These are phyloP conservation scores for Hypoxylon sp. DNA, from an alignment of 2,329 filamentous ascomycete species.

Conservation along the genomic window DNA sequence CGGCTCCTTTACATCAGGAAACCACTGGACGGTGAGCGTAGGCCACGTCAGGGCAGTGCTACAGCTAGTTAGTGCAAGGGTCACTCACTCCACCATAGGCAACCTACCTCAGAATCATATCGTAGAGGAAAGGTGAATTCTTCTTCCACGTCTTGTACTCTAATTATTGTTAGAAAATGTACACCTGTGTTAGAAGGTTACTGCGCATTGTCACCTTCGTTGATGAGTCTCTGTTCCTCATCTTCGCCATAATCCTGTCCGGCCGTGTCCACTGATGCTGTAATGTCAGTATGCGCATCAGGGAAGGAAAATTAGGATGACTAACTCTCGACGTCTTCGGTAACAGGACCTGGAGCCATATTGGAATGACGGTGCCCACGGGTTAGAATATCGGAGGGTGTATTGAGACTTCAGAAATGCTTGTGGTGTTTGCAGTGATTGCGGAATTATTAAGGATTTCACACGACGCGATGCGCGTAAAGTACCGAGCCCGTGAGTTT, in stretches of 20 bases:
- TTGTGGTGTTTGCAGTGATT: constrained; percentile 15
- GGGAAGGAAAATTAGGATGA: constrained; percentile 25
- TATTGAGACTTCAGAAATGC: constrained; percentile 5
- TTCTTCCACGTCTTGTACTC: constrained; percentile 99
- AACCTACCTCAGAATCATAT: constrained; percentile 87
- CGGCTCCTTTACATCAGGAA: constrained; percentile 91
- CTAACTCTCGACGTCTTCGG: constrained; percentile 67
- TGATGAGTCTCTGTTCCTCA: constrained; percentile 88
- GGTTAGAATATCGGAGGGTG: constrained; percentile 1
- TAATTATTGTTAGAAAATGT: constrained; percentile 54
- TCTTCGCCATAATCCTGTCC: constrained; percentile 79
- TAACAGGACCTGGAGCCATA: constrained; percentile 65
- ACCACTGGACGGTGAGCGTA: constrained; percentile 97
- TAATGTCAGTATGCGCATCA: constrained; percentile 42
- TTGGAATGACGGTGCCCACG: constrained; percentile 16
- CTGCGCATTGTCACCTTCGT: constrained; percentile 76
- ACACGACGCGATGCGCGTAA: constrained; percentile 52
- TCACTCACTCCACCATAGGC: constrained; percentile 7
- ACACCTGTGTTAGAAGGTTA: background rate
- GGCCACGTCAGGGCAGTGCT: constrained; percentile 96
- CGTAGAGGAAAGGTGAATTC: constrained; percentile 97
- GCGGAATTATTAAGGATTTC: constrained; percentile 13
- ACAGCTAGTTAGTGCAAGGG: constrained; percentile 4
- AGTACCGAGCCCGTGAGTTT: constrained; percentile 32
- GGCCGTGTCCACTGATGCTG: constrained; percentile 61